Evolutionary conservation across 176 grass and related monocot species (phyloP).

Genomic region (Triticum turgidum): DNA sequence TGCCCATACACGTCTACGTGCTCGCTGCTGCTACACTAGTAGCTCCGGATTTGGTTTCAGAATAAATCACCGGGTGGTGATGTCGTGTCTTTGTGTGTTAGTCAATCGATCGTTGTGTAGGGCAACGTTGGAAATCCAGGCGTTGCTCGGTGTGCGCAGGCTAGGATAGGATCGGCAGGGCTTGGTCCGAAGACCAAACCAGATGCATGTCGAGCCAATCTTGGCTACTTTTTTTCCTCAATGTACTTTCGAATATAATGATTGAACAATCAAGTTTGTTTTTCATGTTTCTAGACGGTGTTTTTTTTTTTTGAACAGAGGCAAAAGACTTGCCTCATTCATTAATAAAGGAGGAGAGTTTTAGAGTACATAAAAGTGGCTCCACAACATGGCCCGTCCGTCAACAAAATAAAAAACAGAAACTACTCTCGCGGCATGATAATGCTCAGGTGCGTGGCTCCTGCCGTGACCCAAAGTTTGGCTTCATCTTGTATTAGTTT

Average conservation of each 20-base stretch:
- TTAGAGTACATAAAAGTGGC: too few relatives aligned
- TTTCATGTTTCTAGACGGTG: too few relatives aligned
- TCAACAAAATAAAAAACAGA: too few relatives aligned
- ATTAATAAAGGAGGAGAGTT: too few relatives aligned
- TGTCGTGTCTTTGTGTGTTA: background rate
- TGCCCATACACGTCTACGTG: background rate
- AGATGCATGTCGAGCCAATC: background rate
- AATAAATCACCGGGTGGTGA: constrained; percentile 19
- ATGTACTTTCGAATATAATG: background rate
- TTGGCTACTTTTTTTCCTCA: background rate
- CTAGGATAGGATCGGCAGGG: constrained; percentile 8
- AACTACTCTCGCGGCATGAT: too few relatives aligned
- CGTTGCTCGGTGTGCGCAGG: background rate
- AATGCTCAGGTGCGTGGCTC: too few relatives aligned
- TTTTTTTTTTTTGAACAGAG: too few relatives aligned
- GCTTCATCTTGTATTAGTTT: too few relatives aligned
- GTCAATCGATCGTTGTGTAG: background rate
- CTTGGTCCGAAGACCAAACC: background rate
- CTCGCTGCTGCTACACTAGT: constrained; percentile 25
- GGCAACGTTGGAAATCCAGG: background rate
- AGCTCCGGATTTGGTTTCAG: background rate
- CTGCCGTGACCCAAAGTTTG: too few relatives aligned
- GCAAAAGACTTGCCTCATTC: too few relatives aligned
- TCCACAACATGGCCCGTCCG: too few relatives aligned
- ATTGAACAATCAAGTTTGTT: background rate